Conservation (phyloP, 2,329 filamentous ascomycete genomes). For the Sarocladium kiliense region DNA sequence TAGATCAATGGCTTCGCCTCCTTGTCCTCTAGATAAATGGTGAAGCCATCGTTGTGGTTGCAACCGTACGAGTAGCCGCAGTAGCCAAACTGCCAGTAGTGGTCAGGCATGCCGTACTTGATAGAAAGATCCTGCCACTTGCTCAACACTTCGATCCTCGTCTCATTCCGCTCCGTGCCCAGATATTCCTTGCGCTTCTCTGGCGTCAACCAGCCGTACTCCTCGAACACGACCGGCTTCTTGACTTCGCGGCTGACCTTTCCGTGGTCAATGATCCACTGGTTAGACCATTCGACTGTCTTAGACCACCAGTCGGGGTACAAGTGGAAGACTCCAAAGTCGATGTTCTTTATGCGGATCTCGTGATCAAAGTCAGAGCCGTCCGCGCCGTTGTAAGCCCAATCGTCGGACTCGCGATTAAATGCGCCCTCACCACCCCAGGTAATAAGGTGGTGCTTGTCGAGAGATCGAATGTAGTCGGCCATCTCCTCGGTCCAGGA, state of each 20-base stretch:
- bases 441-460: constrained; percentile 48
- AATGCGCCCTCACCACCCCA: constrained; percentile 56
- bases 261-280: constrained; percentile 51
- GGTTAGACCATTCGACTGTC: constrained; percentile 44
- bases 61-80: constrained; percentile 45
- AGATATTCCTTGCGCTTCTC: constrained; percentile 40
- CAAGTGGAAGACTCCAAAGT: constrained; percentile 50
- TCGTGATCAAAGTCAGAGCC: constrained; percentile 50
- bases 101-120: constrained; percentile 42
- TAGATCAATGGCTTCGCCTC: constrained; percentile 40
- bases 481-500: constrained; percentile 50
- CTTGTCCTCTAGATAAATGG: constrained; percentile 47
- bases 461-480: constrained; percentile 46
- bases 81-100: constrained; percentile 54
- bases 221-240: constrained; percentile 51
- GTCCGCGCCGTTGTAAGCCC: constrained; percentile 41
- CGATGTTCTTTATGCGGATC: constrained; percentile 39
- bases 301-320: constrained; percentile 53
- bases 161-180: constrained; percentile 34
- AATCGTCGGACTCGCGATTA: constrained; percentile 36
- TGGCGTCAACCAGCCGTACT: constrained; percentile 49
- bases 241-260: constrained; percentile 31
- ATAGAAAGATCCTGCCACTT: constrained; percentile 45
- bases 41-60: constrained; percentile 53
- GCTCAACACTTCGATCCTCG: constrained; percentile 38